phyloP scores from a whole-genome alignment of 257 asterid species.

The Ocimum tenuiflorum region DNA sequence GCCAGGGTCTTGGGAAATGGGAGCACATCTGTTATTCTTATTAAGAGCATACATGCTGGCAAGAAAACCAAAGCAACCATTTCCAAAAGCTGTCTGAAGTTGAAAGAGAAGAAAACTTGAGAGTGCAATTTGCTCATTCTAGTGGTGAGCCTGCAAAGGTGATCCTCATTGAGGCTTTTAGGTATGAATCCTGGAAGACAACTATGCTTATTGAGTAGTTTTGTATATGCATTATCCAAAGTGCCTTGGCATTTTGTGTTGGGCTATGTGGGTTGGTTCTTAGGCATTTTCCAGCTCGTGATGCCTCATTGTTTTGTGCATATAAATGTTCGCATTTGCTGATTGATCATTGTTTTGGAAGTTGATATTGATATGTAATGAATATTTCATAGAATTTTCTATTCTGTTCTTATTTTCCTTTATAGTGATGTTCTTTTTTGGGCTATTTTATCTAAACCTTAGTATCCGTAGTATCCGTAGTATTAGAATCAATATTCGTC shows the following conservation, averaged over 20 bases:
- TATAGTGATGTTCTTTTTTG: too few species aligned
- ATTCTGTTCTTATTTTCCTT: too few species aligned
- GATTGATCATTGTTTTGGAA: too few species aligned
- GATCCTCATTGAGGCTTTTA: neutral
- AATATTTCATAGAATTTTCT: too few species aligned
- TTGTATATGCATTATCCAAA: neutral
- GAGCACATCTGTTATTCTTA: constrained; percentile 51
- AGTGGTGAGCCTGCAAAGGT: constrained; percentile 1
- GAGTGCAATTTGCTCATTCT: constrained; percentile 4
- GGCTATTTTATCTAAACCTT: too few species aligned
- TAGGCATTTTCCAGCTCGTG: neutral
- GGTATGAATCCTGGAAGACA: neutral
- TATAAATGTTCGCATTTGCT: constrained; percentile 11
- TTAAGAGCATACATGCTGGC: constrained; percentile 45
- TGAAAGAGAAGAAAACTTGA: constrained; percentile 28
- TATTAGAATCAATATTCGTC: too few species aligned
- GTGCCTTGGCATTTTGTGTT: neutral
- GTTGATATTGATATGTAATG: too few species aligned
- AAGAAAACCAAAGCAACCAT: constrained; percentile 38
- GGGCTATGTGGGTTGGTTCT: neutral
- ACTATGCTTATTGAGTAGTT: neutral
- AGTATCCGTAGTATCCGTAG: too few species aligned
- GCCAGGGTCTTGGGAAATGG: constrained; percentile 37
- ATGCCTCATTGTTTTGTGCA: constrained; percentile 23
- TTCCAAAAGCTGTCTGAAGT: constrained; percentile 35